phyloP scores from a whole-genome alignment of 2,329 filamentous ascomycete species.

The Talaromyces sp. region DNA sequence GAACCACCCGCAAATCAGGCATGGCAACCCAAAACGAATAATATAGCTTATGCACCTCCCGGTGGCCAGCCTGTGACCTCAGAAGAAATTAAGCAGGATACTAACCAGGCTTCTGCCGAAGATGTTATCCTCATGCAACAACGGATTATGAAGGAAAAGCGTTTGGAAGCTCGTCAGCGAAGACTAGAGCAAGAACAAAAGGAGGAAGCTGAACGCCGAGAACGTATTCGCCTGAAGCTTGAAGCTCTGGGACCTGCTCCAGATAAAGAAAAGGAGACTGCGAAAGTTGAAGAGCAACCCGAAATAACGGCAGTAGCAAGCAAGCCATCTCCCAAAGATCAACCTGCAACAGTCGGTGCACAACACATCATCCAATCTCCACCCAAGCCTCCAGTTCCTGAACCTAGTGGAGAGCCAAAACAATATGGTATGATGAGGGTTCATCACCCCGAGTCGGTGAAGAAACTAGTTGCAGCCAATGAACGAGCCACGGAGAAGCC shows the following conservation, averaged over 20 bases:
- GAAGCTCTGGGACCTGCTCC: slow-evolving; percentile 52
- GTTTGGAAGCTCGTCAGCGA: slow-evolving; percentile 56
- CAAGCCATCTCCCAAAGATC: slow-evolving; percentile 20
- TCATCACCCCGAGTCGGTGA: slow-evolving; percentile 56
- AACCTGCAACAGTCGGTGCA: slow-evolving; percentile 18
- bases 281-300: slow-evolving; percentile 28
- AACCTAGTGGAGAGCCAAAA: slow-evolving; percentile 57
- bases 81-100: slow-evolving; percentile 15
- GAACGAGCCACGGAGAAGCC: slow-evolving; percentile 38
- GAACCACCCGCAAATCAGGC: slow-evolving; percentile 31
- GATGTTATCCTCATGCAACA: slow-evolving; percentile 55
- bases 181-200: slow-evolving; percentile 55
- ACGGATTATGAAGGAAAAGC: slow-evolving; percentile 61
- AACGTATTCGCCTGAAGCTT: slow-evolving; percentile 58
- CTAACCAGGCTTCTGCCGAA: slow-evolving; percentile 31
- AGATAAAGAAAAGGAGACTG: slow-evolving; percentile 27
- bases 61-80: slow-evolving; percentile 24
- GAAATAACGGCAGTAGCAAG: slow-evolving; percentile 25
- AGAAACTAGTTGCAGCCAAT: slow-evolving; percentile 41
- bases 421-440: slow-evolving; percentile 65
- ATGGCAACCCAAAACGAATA: slow-evolving; percentile 32
- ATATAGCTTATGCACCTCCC: slow-evolving; percentile 31
- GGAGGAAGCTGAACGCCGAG: slow-evolving; percentile 58
- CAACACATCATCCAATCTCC: slow-evolving; percentile 49
- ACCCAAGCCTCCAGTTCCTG: slow-evolving; percentile 59